Conservation (phyloP, 2,329 filamentous ascomycete species). For the Raffaelea ambrosiae region DNA sequence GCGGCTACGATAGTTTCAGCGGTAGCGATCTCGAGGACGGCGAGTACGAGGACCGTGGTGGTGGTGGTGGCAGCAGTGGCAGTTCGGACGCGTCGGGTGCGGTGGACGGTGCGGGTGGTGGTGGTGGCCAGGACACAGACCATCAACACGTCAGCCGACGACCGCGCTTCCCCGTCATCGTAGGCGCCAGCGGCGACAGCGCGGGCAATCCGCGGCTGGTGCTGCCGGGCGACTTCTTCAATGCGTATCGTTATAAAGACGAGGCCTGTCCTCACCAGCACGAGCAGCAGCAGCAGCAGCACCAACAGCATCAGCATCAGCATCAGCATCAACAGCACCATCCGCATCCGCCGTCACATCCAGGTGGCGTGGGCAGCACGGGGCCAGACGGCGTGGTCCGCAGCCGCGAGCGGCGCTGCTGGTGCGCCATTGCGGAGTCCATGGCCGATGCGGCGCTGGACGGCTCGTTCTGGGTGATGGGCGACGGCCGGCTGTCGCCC, state of each 20-base stretch:
- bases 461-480: constrained; percentile 19
- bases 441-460: constrained; percentile 10
- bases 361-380: constrained; percentile 1
- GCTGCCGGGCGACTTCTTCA: constrained; percentile 43
- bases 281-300: constrained; percentile 1
- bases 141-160: background rate
- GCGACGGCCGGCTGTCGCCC: constrained; percentile 19
- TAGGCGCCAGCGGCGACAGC: constrained; percentile 11
- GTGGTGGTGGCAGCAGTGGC: background rate
- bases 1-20: constrained; percentile 6
- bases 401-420: constrained; percentile 16
- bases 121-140: constrained; percentile 9
- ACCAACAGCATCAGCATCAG: constrained; percentile 4
- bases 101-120: background rate
- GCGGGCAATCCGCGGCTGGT: constrained; percentile 19
- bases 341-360: background rate
- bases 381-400: background rate
- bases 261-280: constrained; percentile 14
- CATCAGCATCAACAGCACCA: background rate
- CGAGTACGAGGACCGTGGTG: background rate
- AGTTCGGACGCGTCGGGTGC: constrained; percentile 14
- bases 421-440: constrained; percentile 22
- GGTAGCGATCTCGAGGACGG: constrained; percentile 4
- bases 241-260: constrained; percentile 17
- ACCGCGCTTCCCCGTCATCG: background rate